Evolutionary conservation across 2,329 filamentous ascomycete species (phyloP), one percentile per base, ranked within the genome.

Genomic region (Pezicula neosporulosa): DNA sequence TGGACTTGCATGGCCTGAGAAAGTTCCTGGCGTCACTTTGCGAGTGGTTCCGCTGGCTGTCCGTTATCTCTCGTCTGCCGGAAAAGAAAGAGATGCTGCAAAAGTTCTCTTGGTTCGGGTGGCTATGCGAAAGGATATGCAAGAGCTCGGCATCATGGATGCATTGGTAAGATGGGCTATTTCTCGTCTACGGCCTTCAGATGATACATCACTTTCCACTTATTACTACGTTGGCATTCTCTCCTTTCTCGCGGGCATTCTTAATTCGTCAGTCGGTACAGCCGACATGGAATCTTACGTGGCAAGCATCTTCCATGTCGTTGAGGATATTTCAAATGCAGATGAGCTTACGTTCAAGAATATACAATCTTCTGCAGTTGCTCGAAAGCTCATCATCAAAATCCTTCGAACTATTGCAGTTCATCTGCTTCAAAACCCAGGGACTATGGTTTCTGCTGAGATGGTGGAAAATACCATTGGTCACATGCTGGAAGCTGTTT

Each of bases 11-110:
- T 78, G 88, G 69, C 81, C 86, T 0, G 59, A 66, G 1, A 71
- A 81, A 30, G 71, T 90, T 1, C 90, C 93, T 0, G 80, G 80
- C 2, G 80, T 97, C 51, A 81, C 89, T 0, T 72, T 81, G 6
- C 80, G 90, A 13, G 75, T 94, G 9, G 73, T 96, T 5, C 81
- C 83, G 0, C 68, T 96, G 24, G 89, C 85, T 6, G 72, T 90
- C 49, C 77, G 80, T 51, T 89, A 90, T 63, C 78, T 97, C 15
- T 74, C 81, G 6, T 83, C 81, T 1, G 80, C 93, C 0, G 90
- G 92, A 0, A 97, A 96, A 62, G 93, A 97, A 65, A 83, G 89
- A 51, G 90, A 94, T 68, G 90, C 91, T 9, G 92, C 94, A n/a
- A 90, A 87, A 53, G 77, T 82, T 2, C 76, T 97, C 21, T 76